Conservation (phyloP, 805 yeast species). For the Kodamaea kakaduensis region DNA sequence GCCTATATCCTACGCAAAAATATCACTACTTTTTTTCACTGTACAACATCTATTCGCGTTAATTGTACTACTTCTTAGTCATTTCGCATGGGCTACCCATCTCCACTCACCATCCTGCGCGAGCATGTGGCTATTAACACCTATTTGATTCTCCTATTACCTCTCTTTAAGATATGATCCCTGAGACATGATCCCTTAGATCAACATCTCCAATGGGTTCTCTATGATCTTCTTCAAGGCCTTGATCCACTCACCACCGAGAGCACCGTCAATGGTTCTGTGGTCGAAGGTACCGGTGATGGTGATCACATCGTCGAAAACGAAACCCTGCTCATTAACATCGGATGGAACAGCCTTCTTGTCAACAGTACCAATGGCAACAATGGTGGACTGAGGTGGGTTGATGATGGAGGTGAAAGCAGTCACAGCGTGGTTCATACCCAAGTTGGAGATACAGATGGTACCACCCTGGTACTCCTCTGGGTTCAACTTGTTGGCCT, state of each 20-base stretch:
- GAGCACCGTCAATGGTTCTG: slow-evolving; percentile 95
- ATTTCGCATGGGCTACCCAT: no score
- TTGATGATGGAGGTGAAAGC: slow-evolving; percentile 94
- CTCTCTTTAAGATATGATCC: no score
- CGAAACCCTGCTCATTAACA: slow-evolving; percentile 85
- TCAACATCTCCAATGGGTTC: slow-evolving; percentile 90
- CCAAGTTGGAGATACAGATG: slow-evolving; percentile 96
- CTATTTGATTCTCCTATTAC: no score
- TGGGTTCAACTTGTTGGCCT: slow-evolving; percentile 86
- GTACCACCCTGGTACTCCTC: slow-evolving; percentile 99
- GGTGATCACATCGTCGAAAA: slow-evolving; percentile 85
- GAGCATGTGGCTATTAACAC: no score
- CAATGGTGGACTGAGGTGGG: slow-evolving; percentile 94
- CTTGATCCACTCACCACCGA: slow-evolving; percentile 95
- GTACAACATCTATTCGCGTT: no score
- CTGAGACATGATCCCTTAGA: no score
- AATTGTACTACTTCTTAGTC: no score
- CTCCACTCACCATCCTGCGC: no score
- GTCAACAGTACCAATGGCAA: slow-evolving; percentile 91
- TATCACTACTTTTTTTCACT: no score
- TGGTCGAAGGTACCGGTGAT: slow-evolving; percentile 98
- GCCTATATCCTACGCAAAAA: no score
- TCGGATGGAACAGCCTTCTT: slow-evolving; percentile 92
- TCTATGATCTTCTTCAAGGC: slow-evolving; percentile 88
- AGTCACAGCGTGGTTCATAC: slow-evolving; percentile 94